Conservation (phyloP, 2,329 filamentous ascomycete genomes). For the Tolypocladium sp. region DNA sequence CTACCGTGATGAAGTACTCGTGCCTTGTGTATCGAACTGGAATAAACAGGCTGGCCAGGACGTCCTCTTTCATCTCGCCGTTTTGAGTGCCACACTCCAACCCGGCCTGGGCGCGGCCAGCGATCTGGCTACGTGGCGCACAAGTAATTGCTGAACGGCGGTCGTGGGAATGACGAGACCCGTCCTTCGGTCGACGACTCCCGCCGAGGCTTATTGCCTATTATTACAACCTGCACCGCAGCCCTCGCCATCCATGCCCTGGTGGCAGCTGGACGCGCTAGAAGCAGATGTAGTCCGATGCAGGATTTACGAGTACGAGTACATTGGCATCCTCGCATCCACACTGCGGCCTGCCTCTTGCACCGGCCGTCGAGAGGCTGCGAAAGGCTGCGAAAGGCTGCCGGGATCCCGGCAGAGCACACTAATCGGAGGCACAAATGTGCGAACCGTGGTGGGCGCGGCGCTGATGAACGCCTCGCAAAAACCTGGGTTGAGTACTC, state of each 20-base stretch:
- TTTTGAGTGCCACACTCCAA: neutral
- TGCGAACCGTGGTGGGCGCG: neutral
- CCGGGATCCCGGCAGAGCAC: neutral
- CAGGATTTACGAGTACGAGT: too few relatives aligned
- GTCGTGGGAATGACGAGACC: neutral
- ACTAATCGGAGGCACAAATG: neutral
- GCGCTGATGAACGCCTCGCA: constrained; percentile 18
- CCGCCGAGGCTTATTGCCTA: neutral
- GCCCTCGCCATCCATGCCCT: neutral
- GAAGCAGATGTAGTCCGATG: neutral
- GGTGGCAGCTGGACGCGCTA: neutral
- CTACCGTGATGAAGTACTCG: neutral
- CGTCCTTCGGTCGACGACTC: neutral
- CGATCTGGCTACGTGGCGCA: neutral
- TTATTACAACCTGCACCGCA: neutral
- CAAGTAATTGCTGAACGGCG: neutral
- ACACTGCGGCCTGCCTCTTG: neutral
- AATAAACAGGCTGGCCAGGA: neutral
- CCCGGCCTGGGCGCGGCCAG: neutral
- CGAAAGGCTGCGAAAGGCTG: neutral
- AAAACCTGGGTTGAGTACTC: constrained; percentile 26
- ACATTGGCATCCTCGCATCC: neutral
- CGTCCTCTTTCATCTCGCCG: neutral
- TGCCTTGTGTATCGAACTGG: neutral
- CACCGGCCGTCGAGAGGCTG: neutral